These are phyloP conservation scores for Fagus crenata DNA, from an alignment of 306 rosid genomes.

Conservation along the genomic window DNA sequence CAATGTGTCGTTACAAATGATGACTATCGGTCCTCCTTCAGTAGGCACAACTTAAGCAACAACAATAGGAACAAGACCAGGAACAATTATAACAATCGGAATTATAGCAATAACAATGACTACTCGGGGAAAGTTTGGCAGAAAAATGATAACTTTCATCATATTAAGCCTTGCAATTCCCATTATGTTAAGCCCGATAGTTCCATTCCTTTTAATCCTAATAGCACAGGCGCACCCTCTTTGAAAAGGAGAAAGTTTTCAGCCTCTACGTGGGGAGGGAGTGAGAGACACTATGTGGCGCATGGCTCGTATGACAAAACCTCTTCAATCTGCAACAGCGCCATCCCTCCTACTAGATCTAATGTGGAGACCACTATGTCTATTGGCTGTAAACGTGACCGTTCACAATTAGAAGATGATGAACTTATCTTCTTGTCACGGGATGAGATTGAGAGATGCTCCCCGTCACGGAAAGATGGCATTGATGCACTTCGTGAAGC, in stretches of 20 bases:
- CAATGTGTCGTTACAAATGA: conserved; percentile 49
- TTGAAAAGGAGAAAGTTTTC: conserved; percentile 74
- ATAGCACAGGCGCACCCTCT: conserved; percentile 40
- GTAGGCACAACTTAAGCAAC: conserved; percentile 42
- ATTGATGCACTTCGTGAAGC: conserved; percentile 81
- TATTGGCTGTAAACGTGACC: conserved; percentile 53
- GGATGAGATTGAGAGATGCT: conserved; percentile 88
- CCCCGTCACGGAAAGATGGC: conserved; percentile 97
- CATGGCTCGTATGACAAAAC: conserved; percentile 33
- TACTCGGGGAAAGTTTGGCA: conserved; percentile 39
- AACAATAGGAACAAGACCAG: conserved; percentile 56
- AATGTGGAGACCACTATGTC: conserved; percentile 51
- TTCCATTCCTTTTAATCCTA: conserved; percentile 42
- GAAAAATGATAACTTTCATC: conserved; percentile 32
- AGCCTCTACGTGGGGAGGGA: conserved; percentile 61
- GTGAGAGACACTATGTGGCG: conserved; percentile 55
- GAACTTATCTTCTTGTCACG: conserved; percentile 75
- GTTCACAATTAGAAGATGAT: conserved; percentile 69
- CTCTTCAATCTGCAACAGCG: conserved; percentile 38
- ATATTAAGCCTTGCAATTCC: conserved; percentile 32
- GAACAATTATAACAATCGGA: conserved; percentile 38
- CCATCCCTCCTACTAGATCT: conserved; percentile 47
- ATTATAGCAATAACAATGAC: conserved; percentile 41
- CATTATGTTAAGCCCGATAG: conserved; percentile 33
- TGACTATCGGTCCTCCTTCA: conserved; percentile 48